These are phyloP conservation scores for Cymodocea nodosa DNA, from an alignment of 116 monocot genomes.

Conservation along the genomic window DNA sequence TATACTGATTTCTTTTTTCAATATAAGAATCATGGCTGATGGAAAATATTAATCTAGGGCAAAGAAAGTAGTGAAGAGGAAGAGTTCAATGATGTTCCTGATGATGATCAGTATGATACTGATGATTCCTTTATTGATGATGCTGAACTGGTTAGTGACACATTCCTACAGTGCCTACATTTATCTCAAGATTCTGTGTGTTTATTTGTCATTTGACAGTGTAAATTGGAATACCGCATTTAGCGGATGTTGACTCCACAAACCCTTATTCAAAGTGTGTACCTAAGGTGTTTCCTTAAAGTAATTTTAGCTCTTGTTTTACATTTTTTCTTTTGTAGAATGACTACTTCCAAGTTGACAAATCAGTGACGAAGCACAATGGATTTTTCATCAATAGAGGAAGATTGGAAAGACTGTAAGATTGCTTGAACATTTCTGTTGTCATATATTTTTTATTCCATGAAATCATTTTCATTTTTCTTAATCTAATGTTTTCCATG, in stretches of 20 bases:
- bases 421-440: background rate
- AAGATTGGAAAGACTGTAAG: slow-evolving; percentile 85
- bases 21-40: background rate
- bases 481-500: background rate
- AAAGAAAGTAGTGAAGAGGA: slow-evolving; percentile 95
- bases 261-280: too few relatives aligned
- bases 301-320: background rate
- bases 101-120: slow-evolving; percentile 97
- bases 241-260: too few relatives aligned
- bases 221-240: too few relatives aligned
- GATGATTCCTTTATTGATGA: slow-evolving; percentile 99
- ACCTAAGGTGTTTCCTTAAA: too few relatives aligned
- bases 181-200: too few relatives aligned
- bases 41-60: slow-evolving; percentile 33
- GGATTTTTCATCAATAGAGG: slow-evolving; percentile 98
- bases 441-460: background rate
- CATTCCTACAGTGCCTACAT: too few relatives aligned
- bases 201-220: too few relatives aligned
- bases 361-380: slow-evolving; percentile 70
- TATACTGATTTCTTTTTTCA: background rate
- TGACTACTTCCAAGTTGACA: slow-evolving; percentile 97
- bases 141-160: slow-evolving; percentile 65
- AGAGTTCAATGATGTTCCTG: slow-evolving; percentile 65
- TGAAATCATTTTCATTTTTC: background rate
- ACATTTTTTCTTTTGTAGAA: slow-evolving; percentile 41